Conservation (phyloP, 2,329 filamentous ascomycete species). For the Harringtonia aguacate region DNA sequence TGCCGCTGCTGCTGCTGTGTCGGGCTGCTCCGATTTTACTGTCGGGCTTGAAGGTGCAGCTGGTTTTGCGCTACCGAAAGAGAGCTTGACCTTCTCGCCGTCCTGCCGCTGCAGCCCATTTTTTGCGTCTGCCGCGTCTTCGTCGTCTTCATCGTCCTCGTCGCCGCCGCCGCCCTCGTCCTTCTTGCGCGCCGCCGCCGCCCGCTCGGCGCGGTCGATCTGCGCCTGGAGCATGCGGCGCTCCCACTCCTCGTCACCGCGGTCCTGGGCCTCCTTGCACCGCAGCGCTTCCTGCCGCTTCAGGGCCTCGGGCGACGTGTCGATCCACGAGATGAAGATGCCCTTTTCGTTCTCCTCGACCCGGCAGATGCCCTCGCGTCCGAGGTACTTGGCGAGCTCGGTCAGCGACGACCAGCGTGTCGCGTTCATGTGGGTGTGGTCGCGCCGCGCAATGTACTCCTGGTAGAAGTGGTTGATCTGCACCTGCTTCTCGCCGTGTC, state of each 20-base stretch:
- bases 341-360: constrained; percentile 87
- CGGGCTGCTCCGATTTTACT: neutral
- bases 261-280: constrained; percentile 77
- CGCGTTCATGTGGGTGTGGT: constrained; percentile 89
- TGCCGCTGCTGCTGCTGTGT: neutral
- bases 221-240: constrained; percentile 75
- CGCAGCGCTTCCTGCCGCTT: constrained; percentile 68
- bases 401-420: constrained; percentile 83
- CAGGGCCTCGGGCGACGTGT: constrained; percentile 80
- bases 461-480: constrained; percentile 93
- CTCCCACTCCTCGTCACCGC: constrained; percentile 83
- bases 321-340: constrained; percentile 79
- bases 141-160: constrained; percentile 26
- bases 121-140: constrained; percentile 27
- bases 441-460: constrained; percentile 68
- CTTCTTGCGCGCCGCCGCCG: constrained; percentile 34
- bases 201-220: constrained; percentile 62
- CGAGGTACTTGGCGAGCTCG: constrained; percentile 81
- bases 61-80: constrained; percentile 42
- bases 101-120: constrained; percentile 48
- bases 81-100: constrained; percentile 67
- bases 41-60: constrained; percentile 7
- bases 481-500: constrained; percentile 84
- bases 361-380: constrained; percentile 74
- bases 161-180: constrained; percentile 28